Evolutionary conservation across 2,329 filamentous ascomycete species (phyloP).

Genomic region (Coniochaeta hoffmannii): DNA sequence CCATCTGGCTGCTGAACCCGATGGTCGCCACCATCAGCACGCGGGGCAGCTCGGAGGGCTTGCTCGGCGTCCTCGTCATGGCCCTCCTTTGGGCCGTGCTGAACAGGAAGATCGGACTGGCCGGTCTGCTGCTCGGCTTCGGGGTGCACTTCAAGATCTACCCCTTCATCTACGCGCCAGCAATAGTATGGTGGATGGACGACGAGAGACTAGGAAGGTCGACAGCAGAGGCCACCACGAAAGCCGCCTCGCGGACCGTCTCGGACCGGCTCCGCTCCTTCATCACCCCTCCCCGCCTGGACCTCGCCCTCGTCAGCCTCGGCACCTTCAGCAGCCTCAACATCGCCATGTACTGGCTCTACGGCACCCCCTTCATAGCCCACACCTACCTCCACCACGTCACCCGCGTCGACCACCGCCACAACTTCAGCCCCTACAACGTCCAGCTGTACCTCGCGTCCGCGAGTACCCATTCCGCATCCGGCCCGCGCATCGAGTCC

Average conservation of each 20-base stretch:
- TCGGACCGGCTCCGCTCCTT: slow-evolving; percentile 29
- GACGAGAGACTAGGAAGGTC: slow-evolving; percentile 31
- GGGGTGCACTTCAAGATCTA: slow-evolving; percentile 98
- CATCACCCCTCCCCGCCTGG: slow-evolving; percentile 45
- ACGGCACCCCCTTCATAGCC: slow-evolving; percentile 72
- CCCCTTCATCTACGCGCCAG: slow-evolving; percentile 87
- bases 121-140: slow-evolving; percentile 70
- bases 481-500: slow-evolving; percentile 53
- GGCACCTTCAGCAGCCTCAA: slow-evolving; percentile 70
- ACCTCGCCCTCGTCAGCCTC: slow-evolving; percentile 57
- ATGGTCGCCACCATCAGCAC: slow-evolving; percentile 99
- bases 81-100: slow-evolving; percentile 77
- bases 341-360: slow-evolving; percentile 68
- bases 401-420: slow-evolving; percentile 86
- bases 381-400: slow-evolving; percentile 94
- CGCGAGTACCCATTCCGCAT: slow-evolving; percentile 37
- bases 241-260: background rate
- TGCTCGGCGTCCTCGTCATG: slow-evolving; percentile 79
- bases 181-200: slow-evolving; percentile 76
- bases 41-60: slow-evolving; percentile 83
- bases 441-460: slow-evolving; percentile 83
- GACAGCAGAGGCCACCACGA: background rate
- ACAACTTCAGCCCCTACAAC: slow-evolving; percentile 98
- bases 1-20: slow-evolving; percentile 90
- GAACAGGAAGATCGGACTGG: slow-evolving; percentile 51